These are phyloP conservation scores for Ceratocystis harringtonii DNA, from an alignment of 2,329 filamentous ascomycete species.

Conservation along the genomic window DNA sequence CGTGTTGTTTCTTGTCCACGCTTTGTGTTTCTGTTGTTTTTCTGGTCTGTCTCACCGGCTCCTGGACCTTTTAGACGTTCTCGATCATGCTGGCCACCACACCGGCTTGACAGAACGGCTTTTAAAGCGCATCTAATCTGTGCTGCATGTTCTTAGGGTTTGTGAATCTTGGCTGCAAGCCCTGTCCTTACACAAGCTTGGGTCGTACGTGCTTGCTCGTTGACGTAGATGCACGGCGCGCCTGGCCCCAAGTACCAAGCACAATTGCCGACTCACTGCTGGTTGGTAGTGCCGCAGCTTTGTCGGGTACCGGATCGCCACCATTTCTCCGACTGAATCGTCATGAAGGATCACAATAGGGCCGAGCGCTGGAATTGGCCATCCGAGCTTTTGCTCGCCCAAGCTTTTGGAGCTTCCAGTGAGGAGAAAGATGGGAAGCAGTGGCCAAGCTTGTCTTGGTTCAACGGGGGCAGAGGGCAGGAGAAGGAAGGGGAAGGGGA, in stretches of 20 bases:
- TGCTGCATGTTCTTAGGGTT: no score
- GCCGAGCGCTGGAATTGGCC: not conserved
- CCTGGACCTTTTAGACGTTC: no score
- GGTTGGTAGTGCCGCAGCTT: not conserved
- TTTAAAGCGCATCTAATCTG: no score
- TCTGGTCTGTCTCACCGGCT: no score
- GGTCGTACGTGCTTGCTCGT: no score
- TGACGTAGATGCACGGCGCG: no score
- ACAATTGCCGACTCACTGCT: not conserved
- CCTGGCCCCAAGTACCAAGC: not conserved
- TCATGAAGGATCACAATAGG: not conserved
- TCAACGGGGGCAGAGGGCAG: not conserved
- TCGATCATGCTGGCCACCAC: no score
- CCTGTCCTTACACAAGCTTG: no score
- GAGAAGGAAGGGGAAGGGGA: not conserved
- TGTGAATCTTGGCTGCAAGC: no score
- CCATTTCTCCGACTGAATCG: not conserved
- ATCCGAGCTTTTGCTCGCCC: not conserved
- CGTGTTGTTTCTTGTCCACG: not conserved
- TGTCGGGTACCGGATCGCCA: not conserved
- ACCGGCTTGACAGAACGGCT: no score
- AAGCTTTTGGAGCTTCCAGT: not conserved
- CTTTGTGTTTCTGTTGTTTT: not conserved
- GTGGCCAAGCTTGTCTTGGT: not conserved
- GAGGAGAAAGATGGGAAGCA: not conserved